Conservation (phyloP, 306 rosid genomes). For the Malus fusca region DNA sequence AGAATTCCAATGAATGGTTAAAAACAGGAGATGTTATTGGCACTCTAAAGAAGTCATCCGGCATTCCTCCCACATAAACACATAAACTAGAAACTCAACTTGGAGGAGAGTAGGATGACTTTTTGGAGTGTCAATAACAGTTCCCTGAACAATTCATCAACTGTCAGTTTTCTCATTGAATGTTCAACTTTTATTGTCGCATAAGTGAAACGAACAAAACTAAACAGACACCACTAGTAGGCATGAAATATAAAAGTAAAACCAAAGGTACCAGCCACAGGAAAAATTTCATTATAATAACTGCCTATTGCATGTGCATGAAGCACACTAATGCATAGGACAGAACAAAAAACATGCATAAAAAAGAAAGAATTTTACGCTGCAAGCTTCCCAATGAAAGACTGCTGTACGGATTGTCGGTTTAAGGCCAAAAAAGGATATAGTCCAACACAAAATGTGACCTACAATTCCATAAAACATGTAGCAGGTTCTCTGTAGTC, state of each 20-base stretch:
- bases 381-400: conserved; percentile 38
- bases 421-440: conserved; percentile 85
- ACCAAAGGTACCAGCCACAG: neutral
- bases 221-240: neutral
- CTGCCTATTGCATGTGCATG: neutral
- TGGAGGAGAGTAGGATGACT: too few relatives aligned
- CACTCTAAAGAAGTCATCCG: too few relatives aligned
- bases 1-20: conserved; percentile 1
- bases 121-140: too few relatives aligned
- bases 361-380: conserved; percentile 28
- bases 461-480: conserved; percentile 41
- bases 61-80: too few relatives aligned
- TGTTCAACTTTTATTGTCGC: neutral
- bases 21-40: neutral
- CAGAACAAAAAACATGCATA: neutral
- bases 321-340: neutral
- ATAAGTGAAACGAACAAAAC: neutral
- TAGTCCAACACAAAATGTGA: conserved; percentile 56
- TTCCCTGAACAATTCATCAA: neutral
- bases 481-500: conserved; percentile 6
- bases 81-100: too few relatives aligned
- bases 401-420: conserved; percentile 41
- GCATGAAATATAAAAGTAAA: neutral
- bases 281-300: neutral
- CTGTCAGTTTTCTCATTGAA: neutral